Evolutionary conservation across 768 basidiomycete genomes (phyloP), one percentile per base, ranked within the genome.

Genomic region (Dacryopinax spathularia): DNA sequence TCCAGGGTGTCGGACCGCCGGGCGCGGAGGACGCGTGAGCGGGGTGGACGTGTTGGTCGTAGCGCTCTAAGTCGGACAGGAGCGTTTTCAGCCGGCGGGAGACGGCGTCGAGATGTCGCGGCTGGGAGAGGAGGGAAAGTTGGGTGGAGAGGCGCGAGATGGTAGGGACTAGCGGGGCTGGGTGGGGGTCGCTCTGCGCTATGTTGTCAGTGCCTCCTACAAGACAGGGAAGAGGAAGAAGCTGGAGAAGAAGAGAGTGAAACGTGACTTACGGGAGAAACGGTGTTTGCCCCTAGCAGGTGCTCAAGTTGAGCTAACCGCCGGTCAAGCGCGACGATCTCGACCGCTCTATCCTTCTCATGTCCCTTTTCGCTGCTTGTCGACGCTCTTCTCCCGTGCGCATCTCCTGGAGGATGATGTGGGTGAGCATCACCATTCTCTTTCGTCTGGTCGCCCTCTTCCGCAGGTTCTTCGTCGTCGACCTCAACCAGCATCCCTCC

Each of bases 61-160:
- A 81, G 33, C 94, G 86, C 60, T 98, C 95, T 60, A 99, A 82
- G 73, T 99, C 96, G 0, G 92, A 87, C 15, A 95, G 80, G 18
- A 98, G 82, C 7, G 97, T 77, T 70, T 98, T 99, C 65, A 98
- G 82, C 3, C 95, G 86, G 3, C 95, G 84, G 1, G 94, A 94
- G 66, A 97, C 88, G 12, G 91, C 89, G 73, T 99, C 96, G 60
- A 98, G 86, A 71, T 98, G 93, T 16, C 94, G 85, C 0, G 96
- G 95, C 76, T 97, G 93, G 0, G 95, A 90, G 48, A 99, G 84
- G 16, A 97, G 79, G 6, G 85, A 83, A 25, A 98, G 77, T 72
- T 96, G 92, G 22, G 84, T 83, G 70, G 90, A 91, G 43, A 97
- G 82, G 43, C 89, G 84, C 18, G 82, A 82, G 62, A 97, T 80